Conservation (phyloP, 306 rosid species). For the Acmispon strigosus region DNA sequence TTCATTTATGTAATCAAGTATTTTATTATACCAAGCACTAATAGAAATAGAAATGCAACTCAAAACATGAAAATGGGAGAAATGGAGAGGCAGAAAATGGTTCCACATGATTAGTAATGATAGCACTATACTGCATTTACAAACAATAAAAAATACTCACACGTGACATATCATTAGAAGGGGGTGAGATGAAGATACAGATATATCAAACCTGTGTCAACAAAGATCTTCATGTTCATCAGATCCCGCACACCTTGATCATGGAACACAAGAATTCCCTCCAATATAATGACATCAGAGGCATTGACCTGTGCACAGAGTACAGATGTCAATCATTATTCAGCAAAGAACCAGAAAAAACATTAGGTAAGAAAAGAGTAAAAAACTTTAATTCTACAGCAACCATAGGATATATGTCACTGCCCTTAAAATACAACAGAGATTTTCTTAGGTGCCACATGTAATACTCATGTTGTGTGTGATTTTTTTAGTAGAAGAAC, state of each 20-base stretch:
- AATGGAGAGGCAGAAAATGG: background rate
- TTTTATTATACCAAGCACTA: background rate
- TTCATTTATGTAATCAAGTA: background rate
- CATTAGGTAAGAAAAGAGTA: no score
- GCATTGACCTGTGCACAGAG: slow-evolving; percentile 71
- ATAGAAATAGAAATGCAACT: background rate
- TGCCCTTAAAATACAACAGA: background rate
- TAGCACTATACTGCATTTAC: background rate
- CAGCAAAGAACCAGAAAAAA: background rate
- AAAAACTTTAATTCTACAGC: no score
- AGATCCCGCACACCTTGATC: slow-evolving; percentile 84
- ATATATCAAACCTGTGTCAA: slow-evolving; percentile 67
- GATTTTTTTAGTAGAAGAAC: background rate
- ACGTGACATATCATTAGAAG: background rate
- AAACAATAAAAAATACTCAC: background rate
- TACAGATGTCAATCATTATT: slow-evolving; percentile 5
- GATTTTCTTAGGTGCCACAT: background rate
- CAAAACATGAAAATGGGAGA: background rate
- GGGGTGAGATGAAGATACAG: background rate
- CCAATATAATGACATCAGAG: slow-evolving; percentile 93
- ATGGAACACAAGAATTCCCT: slow-evolving; percentile 96
- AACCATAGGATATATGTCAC: slow-evolving; percentile 3
- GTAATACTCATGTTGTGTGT: background rate
- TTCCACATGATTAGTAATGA: background rate
- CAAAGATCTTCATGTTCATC: slow-evolving; percentile 98